Evolutionary conservation across 176 grass and related monocot species (phyloP).

Genomic region (Typha latifolia): DNA sequence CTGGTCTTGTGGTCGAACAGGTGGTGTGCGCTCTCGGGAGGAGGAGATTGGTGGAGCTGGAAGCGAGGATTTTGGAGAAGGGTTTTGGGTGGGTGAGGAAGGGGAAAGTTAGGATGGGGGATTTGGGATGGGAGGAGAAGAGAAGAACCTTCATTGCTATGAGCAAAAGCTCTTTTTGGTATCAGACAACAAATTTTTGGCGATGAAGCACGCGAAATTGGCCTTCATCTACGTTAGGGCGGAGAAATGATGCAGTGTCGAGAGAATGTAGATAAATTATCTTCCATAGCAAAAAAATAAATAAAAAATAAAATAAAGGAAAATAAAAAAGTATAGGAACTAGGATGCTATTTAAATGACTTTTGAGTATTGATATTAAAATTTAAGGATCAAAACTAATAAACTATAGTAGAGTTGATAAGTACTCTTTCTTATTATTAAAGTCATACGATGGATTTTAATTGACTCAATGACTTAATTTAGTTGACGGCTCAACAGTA

Average conservation of each 20-base stretch:
- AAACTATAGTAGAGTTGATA: too few relatives aligned
- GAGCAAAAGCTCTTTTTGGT: neutral
- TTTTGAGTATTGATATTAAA: too few relatives aligned
- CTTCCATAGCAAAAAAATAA: too few relatives aligned
- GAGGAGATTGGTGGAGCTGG: neutral
- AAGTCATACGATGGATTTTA: too few relatives aligned
- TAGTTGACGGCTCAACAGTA: too few relatives aligned
- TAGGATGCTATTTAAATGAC: too few relatives aligned
- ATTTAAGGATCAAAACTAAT: too few relatives aligned
- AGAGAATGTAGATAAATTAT: neutral
- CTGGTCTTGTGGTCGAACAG: neutral
- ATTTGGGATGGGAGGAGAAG: slow-evolving; percentile 9
- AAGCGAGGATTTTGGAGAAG: neutral
- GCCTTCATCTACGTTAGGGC: neutral
- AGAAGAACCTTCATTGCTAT: neutral
- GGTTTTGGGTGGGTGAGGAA: slow-evolving; percentile 5
- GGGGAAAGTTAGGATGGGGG: neutral
- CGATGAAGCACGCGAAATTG: neutral
- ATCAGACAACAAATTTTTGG: neutral
- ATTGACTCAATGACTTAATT: too few relatives aligned
- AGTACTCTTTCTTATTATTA: too few relatives aligned
- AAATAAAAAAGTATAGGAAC: too few relatives aligned
- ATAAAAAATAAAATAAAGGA: too few relatives aligned
- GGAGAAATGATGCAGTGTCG: neutral
- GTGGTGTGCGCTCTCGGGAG: neutral